Conservation (phyloP, 805 yeast genomes). For the Geotrichum ghanense region DNA sequence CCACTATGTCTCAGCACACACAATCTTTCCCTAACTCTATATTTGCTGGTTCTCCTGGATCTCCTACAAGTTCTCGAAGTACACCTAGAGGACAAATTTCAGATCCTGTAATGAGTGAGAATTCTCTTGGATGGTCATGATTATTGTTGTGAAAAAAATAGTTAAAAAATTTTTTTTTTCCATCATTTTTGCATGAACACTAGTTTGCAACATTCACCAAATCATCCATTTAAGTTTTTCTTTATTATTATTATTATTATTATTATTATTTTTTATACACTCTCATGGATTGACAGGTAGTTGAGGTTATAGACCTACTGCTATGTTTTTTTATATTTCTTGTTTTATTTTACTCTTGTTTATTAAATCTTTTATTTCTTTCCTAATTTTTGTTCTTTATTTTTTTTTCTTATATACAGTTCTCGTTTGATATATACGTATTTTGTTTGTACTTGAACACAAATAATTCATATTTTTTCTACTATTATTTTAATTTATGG, state of each 20-base stretch:
- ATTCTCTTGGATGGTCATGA: slow-evolving; percentile 30
- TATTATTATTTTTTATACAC: slow-evolving; percentile 2
- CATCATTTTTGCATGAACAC: too few relatives aligned
- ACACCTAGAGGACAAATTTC: slow-evolving; percentile 23
- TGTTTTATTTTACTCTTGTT: background rate
- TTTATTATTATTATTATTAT: background rate
- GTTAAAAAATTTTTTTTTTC: too few relatives aligned
- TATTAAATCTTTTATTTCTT: slow-evolving; percentile 6
- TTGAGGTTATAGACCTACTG: too few relatives aligned
- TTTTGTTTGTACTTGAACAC: background rate
- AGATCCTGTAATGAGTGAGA: slow-evolving; percentile 30
- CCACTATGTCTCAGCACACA: background rate
- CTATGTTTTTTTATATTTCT: slow-evolving; percentile 2
- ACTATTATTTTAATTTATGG: too few relatives aligned
- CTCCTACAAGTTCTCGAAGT: slow-evolving; percentile 1
- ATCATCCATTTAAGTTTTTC: background rate
- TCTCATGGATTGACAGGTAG: too few relatives aligned
- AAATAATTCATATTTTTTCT: background rate
- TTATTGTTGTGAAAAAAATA: background rate
- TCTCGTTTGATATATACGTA: background rate
- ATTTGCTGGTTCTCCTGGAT: background rate
- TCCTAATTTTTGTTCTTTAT: slow-evolving; percentile 1
- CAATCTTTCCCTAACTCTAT: background rate
- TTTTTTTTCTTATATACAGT: slow-evolving; percentile 1
- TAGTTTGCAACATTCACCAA: too few relatives aligned